Evolutionary conservation across 257 asterid species (phyloP).

Genomic region (Lantana camara): DNA sequence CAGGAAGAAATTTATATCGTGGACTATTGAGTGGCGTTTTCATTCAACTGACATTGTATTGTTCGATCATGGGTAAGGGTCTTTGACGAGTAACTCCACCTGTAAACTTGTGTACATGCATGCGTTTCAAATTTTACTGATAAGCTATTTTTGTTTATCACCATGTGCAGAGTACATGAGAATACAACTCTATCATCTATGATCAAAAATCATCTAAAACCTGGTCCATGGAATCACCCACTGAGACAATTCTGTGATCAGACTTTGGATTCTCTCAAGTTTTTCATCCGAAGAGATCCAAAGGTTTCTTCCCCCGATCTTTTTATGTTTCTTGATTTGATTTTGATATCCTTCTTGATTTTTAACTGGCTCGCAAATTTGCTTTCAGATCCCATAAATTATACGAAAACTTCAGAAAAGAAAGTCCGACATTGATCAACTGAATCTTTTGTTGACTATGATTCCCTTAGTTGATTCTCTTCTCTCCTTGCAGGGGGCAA

Average conservation of each 20-base stretch:
- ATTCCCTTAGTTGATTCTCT: constrained; percentile 2
- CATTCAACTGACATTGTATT: constrained; percentile 68
- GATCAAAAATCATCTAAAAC: constrained; percentile 70
- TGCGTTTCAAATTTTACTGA: background rate
- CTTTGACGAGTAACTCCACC: constrained; percentile 11
- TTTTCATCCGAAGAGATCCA: constrained; percentile 72
- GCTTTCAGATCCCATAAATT: background rate
- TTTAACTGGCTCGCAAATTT: constrained; percentile 9
- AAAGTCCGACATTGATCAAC: constrained; percentile 9
- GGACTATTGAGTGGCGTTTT: constrained; percentile 94
- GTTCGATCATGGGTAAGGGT: constrained; percentile 78
- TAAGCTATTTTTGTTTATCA: background rate
- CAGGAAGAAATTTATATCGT: constrained; percentile 80
- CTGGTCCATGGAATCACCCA: constrained; percentile 82
- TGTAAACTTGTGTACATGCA: background rate
- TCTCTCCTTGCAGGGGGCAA: constrained; percentile 52
- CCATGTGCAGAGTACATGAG: constrained; percentile 63
- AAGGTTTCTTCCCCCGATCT: constrained; percentile 51
- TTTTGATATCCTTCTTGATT: constrained; percentile 8
- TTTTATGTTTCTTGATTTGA: background rate
- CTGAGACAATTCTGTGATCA: constrained; percentile 67
- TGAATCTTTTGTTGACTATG: background rate
- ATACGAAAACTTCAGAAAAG: background rate
- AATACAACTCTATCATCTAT: constrained; percentile 51
- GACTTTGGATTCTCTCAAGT: constrained; percentile 61